A percentile compares a stretch with the other conserved stretches of the same genome.
Conservation (phyloP, 169 alveolate genomes). For the Eimeria nieschulzi region DNA sequence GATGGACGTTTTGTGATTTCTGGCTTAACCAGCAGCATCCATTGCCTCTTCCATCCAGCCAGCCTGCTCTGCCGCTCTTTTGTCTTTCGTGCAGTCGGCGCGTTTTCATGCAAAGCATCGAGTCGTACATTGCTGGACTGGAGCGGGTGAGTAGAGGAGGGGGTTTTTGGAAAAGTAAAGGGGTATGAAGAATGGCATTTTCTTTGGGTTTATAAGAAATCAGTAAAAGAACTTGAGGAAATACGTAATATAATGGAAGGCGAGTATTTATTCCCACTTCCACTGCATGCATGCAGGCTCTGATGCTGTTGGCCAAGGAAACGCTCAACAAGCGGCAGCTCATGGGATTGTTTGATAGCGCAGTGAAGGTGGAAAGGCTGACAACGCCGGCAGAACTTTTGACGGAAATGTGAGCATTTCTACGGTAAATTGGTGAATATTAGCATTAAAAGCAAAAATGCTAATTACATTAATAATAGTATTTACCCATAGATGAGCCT, state of each 20-base stretch:
- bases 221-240: no score
- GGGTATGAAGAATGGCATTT: no score
- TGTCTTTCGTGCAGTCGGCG: slow-evolving; percentile 62
- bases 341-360: slow-evolving; percentile 64
- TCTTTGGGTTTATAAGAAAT: no score
- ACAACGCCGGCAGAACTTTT: slow-evolving; percentile 63
- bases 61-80: neutral
- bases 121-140: slow-evolving; percentile 69
- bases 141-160: slow-evolving; percentile 46
- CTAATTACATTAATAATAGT: no score
- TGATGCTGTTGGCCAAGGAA: slow-evolving; percentile 60
- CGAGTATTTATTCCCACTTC: neutral
- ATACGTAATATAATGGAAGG: neutral
- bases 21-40: neutral
- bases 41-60: neutral
- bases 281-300: slow-evolving; percentile 30
- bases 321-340: slow-evolving; percentile 70
- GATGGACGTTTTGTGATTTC: neutral
- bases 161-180: no score
- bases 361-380: slow-evolving; percentile 60
- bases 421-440: neutral
- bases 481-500: no score
- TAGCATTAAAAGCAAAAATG: neutral
- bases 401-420: slow-evolving; percentile 63
- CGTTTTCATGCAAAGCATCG: slow-evolving; percentile 69